Conservation (phyloP, 2,329 filamentous ascomycete genomes). For the Fusarium verticillioides region DNA sequence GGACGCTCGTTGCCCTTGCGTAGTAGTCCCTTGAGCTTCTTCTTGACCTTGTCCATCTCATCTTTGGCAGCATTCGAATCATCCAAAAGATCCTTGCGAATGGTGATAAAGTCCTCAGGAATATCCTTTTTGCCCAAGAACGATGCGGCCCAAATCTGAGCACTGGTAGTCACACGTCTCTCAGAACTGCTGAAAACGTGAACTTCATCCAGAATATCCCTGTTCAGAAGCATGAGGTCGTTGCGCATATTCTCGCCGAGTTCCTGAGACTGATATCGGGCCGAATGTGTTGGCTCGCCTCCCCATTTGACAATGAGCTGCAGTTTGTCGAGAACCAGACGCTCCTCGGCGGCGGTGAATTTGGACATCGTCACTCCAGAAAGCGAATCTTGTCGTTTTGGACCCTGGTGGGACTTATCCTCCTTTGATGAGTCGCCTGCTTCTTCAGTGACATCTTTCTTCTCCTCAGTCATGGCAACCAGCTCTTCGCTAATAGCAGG, state of each 20-base stretch:
- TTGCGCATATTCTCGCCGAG: constrained; percentile 96
- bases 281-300: constrained; percentile 96
- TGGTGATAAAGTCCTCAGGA: constrained; percentile 84
- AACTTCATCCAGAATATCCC: constrained; percentile 90
- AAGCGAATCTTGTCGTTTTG: constrained; percentile 82
- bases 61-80: constrained; percentile 99
- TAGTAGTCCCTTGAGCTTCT: constrained; percentile 94
- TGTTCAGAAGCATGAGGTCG: constrained; percentile 91
- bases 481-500: constrained; percentile 53
- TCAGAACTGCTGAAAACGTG: constrained; percentile 97
- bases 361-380: constrained; percentile 92
- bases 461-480: constrained; percentile 46
- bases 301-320: constrained; percentile 99
- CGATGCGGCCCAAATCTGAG: constrained; percentile 92
- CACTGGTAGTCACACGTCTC: constrained; percentile 91
- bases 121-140: constrained; percentile 91
- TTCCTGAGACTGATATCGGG: constrained; percentile 94
- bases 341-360: constrained; percentile 92
- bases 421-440: constrained; percentile 40
- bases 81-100: constrained; percentile 94
- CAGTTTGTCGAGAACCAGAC: constrained; percentile 92
- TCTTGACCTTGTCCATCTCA: constrained; percentile 99
- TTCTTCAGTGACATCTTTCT: constrained; percentile 37
- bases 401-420: constrained; percentile 46
- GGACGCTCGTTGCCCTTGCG: constrained; percentile 94